Evolutionary conservation across 768 basidiomycete species (phyloP).

Genomic region (Leccinellum rugosiceps): DNA sequence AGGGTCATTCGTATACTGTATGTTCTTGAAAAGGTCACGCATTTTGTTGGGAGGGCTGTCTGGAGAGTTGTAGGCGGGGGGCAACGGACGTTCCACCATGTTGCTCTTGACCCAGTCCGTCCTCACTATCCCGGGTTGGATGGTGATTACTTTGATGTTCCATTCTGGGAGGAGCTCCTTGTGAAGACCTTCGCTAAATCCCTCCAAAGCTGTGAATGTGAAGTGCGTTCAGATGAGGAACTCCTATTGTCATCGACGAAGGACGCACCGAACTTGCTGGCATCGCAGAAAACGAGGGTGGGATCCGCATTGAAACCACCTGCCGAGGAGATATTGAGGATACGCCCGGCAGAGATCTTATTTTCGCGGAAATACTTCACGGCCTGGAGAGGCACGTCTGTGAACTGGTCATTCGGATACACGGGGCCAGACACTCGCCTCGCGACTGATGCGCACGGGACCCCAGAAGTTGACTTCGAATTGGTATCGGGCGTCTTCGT

Average conservation of each 20-base stretch:
- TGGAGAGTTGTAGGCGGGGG: constrained; percentile 13
- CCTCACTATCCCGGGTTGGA: constrained; percentile 20
- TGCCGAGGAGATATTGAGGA: constrained; percentile 21
- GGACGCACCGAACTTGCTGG: constrained; percentile 23
- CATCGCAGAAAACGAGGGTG: constrained; percentile 18
- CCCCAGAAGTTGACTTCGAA: constrained; percentile 37
- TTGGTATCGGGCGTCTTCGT: constrained; percentile 25
- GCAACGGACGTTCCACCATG: constrained; percentile 14
- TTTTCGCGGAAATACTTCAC: constrained; percentile 32
- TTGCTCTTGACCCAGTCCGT: constrained; percentile 21
- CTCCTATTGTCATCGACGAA: no score
- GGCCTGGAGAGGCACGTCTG: constrained; percentile 2
- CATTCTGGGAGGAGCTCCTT: constrained; percentile 23
- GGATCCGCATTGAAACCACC: constrained; percentile 18
- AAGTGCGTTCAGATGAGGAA: not conserved
- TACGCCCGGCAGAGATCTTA: constrained; percentile 21
- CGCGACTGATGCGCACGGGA: constrained; percentile 19
- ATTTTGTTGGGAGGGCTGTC: constrained; percentile 16
- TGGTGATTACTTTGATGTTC: constrained; percentile 26
- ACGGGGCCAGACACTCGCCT: constrained; percentile 8
- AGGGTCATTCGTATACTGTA: not conserved
- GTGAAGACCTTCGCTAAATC: constrained; percentile 23
- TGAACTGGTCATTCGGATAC: not conserved
- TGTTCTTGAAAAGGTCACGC: constrained; percentile 5
- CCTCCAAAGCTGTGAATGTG: constrained; percentile 23